Conservation (phyloP, 2,329 filamentous ascomycete genomes). For the Talaromyces sp. region DNA sequence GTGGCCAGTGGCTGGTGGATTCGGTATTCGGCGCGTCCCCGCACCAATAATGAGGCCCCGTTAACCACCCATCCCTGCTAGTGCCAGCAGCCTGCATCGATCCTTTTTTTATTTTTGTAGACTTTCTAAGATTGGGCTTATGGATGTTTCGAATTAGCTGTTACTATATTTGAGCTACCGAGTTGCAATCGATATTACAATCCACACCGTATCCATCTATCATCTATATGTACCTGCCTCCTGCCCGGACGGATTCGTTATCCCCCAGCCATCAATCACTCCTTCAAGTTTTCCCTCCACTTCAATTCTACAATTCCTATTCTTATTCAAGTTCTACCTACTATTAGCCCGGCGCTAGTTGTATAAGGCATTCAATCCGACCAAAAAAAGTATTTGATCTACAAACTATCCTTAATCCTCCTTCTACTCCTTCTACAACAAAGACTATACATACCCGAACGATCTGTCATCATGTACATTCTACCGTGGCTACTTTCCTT, state of each 20-base stretch:
- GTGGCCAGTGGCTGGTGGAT: slow-evolving; percentile 11
- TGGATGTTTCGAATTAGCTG: slow-evolving; percentile 29
- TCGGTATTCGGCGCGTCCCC: slow-evolving; percentile 24
- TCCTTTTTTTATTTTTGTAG: slow-evolving; percentile 22
- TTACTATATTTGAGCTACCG: slow-evolving; percentile 27
- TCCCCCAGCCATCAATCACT: slow-evolving; percentile 13
- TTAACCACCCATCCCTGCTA: slow-evolving; percentile 20
- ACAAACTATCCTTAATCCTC: neutral
- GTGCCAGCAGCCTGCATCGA: slow-evolving; percentile 30
- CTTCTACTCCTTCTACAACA: neutral
- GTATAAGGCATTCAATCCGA: slow-evolving; percentile 2
- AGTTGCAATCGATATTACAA: slow-evolving; percentile 11
- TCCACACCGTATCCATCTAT: slow-evolving; percentile 24
- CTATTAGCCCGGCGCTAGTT: slow-evolving; percentile 15
- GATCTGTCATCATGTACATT: slow-evolving; percentile 20
- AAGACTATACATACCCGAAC: neutral
- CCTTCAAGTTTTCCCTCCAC: slow-evolving; percentile 8
- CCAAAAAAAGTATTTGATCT: neutral
- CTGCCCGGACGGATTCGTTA: slow-evolving; percentile 11
- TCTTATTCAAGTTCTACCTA: neutral
- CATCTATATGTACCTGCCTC: slow-evolving; percentile 26
- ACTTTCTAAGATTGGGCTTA: slow-evolving; percentile 21
- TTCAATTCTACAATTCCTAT: neutral
- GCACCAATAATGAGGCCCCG: slow-evolving; percentile 25
- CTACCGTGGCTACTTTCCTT: slow-evolving; percentile 33